These are phyloP conservation scores for Scedosporium aurantiacum DNA, from an alignment of 2,329 filamentous ascomycete genomes.

Conservation along the genomic window DNA sequence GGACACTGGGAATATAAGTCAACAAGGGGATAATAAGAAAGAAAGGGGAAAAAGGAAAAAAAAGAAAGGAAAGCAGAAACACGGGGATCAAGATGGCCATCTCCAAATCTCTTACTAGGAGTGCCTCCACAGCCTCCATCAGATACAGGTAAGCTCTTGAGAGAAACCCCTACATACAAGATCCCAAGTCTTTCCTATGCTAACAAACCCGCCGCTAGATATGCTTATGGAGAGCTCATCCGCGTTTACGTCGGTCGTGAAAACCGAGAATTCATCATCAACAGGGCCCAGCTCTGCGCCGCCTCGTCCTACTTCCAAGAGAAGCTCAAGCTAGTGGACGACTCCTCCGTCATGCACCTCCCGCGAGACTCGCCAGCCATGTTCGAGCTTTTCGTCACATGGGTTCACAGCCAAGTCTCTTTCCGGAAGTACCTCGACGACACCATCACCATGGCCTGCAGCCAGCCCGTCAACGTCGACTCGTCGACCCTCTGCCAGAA, in stretches of 20 bases:
- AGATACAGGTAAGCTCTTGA: not conserved
- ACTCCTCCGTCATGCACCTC: conserved; percentile 26
- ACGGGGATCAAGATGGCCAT: not conserved
- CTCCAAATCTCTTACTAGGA: not conserved
- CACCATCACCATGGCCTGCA: conserved; percentile 19
- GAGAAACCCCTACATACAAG: not conserved
- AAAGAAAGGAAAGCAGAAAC: not conserved
- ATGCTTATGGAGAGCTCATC: conserved; percentile 16
- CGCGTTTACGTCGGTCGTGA: conserved; percentile 32
- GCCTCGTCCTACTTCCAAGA: conserved; percentile 37
- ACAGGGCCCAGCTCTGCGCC: conserved; percentile 33
- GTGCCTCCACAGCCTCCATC: conserved; percentile 2
- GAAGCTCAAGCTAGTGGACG: conserved; percentile 31
- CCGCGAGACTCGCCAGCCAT: conserved; percentile 37
- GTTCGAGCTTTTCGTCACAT: conserved; percentile 42
- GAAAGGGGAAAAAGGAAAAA: not conserved
- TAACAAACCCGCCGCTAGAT: conserved; percentile 1
- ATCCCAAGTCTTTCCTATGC: conserved; percentile 1
- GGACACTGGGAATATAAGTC: not conserved
- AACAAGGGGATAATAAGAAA: not conserved
- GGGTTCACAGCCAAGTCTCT: conserved; percentile 33
- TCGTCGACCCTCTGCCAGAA: conserved; percentile 21
- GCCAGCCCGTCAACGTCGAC: conserved; percentile 8
- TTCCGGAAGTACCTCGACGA: conserved; percentile 34
- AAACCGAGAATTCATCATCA: conserved; percentile 28